These are phyloP conservation scores for Zymoseptoria tritici DNA, from an alignment of 2,329 filamentous ascomycete genomes.

Conservation along the genomic window DNA sequence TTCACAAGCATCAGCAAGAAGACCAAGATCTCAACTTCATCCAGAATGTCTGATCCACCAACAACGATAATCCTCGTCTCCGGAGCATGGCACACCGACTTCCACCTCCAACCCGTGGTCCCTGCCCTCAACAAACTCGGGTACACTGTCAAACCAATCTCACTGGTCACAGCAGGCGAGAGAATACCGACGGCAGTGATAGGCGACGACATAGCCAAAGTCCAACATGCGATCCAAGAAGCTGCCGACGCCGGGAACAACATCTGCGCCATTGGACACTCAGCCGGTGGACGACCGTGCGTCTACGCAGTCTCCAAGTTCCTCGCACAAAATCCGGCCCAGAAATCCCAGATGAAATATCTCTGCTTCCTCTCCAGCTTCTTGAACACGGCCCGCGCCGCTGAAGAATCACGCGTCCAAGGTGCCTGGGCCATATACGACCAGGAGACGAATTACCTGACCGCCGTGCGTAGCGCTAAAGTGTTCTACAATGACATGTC, in stretches of 20 bases:
- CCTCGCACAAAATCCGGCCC: too few species aligned
- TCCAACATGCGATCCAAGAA: not conserved
- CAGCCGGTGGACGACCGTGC: too few species aligned
- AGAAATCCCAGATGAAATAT: too few species aligned
- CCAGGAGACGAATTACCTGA: too few species aligned
- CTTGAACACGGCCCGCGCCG: too few species aligned
- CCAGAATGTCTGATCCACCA: not conserved
- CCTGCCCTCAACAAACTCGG: not conserved
- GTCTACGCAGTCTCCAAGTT: too few species aligned
- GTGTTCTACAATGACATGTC: constrained; percentile 1
- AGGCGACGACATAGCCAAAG: not conserved
- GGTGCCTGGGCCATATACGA: too few species aligned
- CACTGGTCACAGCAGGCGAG: not conserved
- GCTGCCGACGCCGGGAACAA: not conserved
- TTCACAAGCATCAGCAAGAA: not conserved
- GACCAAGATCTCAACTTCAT: not conserved
- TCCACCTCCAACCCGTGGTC: not conserved
- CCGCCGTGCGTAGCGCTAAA: not conserved
- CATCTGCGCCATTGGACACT: not conserved
- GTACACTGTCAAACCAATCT: not conserved
- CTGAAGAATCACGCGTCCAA: too few species aligned
- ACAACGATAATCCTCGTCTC: not conserved
- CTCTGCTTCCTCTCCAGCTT: too few species aligned
- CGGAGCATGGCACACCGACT: not conserved
- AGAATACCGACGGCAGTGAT: not conserved